Base-by-base conservation (phyloP, 2,329 filamentous ascomycete species). In the Fusarium aywerte region DNA sequence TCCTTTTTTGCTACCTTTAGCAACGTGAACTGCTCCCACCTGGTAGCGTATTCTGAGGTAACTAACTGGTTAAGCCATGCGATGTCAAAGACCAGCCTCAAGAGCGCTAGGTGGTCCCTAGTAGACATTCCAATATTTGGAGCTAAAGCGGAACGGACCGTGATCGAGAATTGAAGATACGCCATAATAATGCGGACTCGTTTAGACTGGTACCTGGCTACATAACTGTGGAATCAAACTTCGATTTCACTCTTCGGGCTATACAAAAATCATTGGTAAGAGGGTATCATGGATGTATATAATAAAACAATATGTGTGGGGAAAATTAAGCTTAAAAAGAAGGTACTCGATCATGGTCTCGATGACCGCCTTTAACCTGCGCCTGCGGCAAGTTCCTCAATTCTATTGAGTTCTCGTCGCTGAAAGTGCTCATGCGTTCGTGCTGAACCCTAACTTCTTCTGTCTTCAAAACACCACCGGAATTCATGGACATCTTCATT, bases 391-490 rank as follows among this genome's bases (percentile, higher is more conserved):
- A 39, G 13, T 50, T 38, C 39, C 60, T 65, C 13, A 73, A 43
- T 31, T 73, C 70, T 66, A 73, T 65, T 12, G 67, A 70, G 16
- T 69, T 58, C 21, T 72, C 62, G 13, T 67, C 68, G 29, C 54
- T 62, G 16, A 66, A 61, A 3, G 54, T 61, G 33, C 68, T 70
- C 38, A 72, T 13, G 7, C 62, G 62, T 35, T 76, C 73, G 21
- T 70, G 67, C 4, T 73, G 60, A 0, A 77, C 61, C 21, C 66
- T 72, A 3, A 76, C 69, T 45, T 77, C 74, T 15, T 73, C 75
- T 1, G 75, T 77, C 55, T 76, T 77, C 43, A 76, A 51, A 1
- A 76, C 74, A 1, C 74, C 76, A 0, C 67, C 57, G 2, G 49
- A 43, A n/a, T 31, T 56, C 13, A 62, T 50, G 1, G 68, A 64